Conservation (phyloP, 2,329 filamentous ascomycete species). For the Sordariomycetes sp. region DNA sequence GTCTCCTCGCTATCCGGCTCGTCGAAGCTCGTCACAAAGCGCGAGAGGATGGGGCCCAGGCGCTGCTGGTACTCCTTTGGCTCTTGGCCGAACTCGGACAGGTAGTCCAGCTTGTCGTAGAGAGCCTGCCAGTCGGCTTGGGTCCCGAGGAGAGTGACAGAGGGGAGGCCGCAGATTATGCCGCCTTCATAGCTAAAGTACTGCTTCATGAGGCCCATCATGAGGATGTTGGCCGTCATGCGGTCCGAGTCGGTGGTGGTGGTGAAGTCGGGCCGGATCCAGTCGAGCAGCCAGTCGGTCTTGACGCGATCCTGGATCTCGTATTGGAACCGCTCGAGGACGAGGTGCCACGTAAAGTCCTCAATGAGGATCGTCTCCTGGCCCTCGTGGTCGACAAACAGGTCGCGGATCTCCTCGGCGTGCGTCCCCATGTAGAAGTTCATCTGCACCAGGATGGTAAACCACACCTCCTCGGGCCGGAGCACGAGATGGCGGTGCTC, state of each 20-base stretch:
- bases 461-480: constrained; percentile 44
- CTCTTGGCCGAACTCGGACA: constrained; percentile 32
- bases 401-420: constrained; percentile 29
- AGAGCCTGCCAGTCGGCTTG: constrained; percentile 28
- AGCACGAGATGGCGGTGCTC: constrained; percentile 37
- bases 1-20: constrained; percentile 19
- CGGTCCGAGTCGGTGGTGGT: constrained; percentile 14
- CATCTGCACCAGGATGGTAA: constrained; percentile 40
- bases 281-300: constrained; percentile 18
- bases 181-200: constrained; percentile 24
- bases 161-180: constrained; percentile 30
- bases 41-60: constrained; percentile 30
- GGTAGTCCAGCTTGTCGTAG: constrained; percentile 22
- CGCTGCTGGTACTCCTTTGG: constrained; percentile 23
- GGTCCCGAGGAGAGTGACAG: constrained; percentile 27
- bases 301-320: constrained; percentile 6
- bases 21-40: constrained; percentile 33
- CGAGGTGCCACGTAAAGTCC: constrained; percentile 3
- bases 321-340: constrained; percentile 5
- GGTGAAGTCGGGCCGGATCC: constrained; percentile 30
- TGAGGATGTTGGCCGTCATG: constrained; percentile 17
- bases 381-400: constrained; percentile 34
- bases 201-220: constrained; percentile 32
- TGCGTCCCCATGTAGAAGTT: constrained; percentile 37
- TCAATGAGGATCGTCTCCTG: constrained; percentile 24